Evolutionary conservation across 2,329 filamentous ascomycete species (phyloP).

Genomic region (Colletotrichum australisinense): DNA sequence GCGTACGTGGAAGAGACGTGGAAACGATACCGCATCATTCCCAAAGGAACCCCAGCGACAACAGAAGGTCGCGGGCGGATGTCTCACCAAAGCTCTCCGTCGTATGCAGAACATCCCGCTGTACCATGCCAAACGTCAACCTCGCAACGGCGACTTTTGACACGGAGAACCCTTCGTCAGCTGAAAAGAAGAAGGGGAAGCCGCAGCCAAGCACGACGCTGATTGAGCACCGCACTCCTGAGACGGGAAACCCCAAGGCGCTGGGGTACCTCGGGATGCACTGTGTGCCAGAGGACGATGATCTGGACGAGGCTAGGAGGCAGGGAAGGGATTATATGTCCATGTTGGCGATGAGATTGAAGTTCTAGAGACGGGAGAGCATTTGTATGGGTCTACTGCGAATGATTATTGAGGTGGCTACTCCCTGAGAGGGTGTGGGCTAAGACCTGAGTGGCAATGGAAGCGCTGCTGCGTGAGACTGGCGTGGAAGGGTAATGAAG

Average conservation of each 20-base stretch:
- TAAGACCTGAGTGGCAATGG: too few relatives aligned
- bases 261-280: slow-evolving; percentile 45
- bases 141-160: slow-evolving; percentile 23
- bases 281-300: slow-evolving; percentile 42
- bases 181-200: slow-evolving; percentile 31
- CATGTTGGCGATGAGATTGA: slow-evolving; percentile 43
- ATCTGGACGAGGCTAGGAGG: slow-evolving; percentile 24
- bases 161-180: background rate
- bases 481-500: too few relatives aligned
- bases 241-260: slow-evolving; percentile 40
- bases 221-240: slow-evolving; percentile 38
- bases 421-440: background rate
- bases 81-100: slow-evolving; percentile 32
- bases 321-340: slow-evolving; percentile 32
- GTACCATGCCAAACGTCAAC: slow-evolving; percentile 38
- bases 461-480: too few relatives aligned
- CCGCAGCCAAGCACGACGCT: slow-evolving; percentile 43
- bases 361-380: slow-evolving; percentile 41
- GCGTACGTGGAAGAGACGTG: slow-evolving; percentile 37
- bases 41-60: background rate
- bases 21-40: slow-evolving; percentile 35
- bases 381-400: slow-evolving; percentile 42
- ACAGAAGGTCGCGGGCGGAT: background rate
- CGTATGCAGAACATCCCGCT: slow-evolving; percentile 37
- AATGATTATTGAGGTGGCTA: slow-evolving; percentile 38